Conservation (phyloP, 306 rosid genomes). For the Quercus dentata region DNA sequence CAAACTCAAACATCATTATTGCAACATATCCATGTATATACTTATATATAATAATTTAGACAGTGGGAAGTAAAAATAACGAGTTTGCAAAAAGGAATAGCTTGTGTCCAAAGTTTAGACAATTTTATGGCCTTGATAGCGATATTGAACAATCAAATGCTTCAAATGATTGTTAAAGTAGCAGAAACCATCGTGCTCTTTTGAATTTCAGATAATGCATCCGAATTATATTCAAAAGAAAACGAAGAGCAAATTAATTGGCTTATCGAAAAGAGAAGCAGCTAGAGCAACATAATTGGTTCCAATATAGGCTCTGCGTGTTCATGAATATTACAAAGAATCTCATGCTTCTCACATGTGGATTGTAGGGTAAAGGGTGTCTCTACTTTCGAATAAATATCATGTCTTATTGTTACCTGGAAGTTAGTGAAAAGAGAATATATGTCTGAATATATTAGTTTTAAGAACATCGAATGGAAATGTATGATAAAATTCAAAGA, state of each 20-base stretch:
- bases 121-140: slow-evolving; percentile 19
- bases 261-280: neutral
- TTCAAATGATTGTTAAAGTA: slow-evolving; percentile 29
- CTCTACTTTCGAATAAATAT: slow-evolving; percentile 20
- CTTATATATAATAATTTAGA: neutral
- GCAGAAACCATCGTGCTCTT: neutral
- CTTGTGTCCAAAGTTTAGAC: slow-evolving; percentile 5
- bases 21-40: no score
- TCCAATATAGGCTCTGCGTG: no score
- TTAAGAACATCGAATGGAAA: slow-evolving; percentile 10
- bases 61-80: slow-evolving; percentile 13
- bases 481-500: slow-evolving; percentile 18
- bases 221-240: neutral
- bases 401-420: slow-evolving; percentile 38
- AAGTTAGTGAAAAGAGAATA: slow-evolving; percentile 47
- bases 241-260: neutral
- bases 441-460: slow-evolving; percentile 31
- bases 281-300: neutral
- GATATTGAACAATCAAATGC: slow-evolving; percentile 32
- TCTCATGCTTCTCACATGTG: slow-evolving; percentile 38
- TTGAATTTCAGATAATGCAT: neutral
- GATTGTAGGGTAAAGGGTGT: slow-evolving; percentile 30
- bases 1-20: no score
- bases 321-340: slow-evolving; percentile 15
- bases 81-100: slow-evolving; percentile 20